Evolutionary conservation across 305 asterid species (phyloP), one percentile per base, ranked within the genome.

Genomic region (Solanum hybrid): DNA sequence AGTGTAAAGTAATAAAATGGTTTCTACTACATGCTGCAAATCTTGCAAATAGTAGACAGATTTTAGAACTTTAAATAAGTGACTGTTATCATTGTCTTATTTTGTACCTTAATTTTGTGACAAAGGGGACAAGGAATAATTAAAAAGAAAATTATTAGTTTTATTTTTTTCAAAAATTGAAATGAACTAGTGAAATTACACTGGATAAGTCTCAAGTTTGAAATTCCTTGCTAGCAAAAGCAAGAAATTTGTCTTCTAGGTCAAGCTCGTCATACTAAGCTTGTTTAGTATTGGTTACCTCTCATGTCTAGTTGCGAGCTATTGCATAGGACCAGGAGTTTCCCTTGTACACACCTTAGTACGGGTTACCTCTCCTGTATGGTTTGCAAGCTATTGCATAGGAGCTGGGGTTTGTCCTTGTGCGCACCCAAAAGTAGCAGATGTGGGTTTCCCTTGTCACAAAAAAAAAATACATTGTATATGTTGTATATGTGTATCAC

Each of bases 381-480:
- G 5, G 10, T 56, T 56, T 56, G 69, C 10, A 3, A 20, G 5
- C 26, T 60, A 7, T 60, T 60, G 26, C 2, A 60, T 17, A 60
- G 5, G 5, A 60, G 26, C 0, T 3, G 1, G 5, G 12, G 2
- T 0, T 51, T 51, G 3, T 5, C n/a, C 22, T 5, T 51, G 22
- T 16, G 24, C 1, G 0, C 66, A 51, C 9, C 26, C 71, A 56
- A 51, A 60, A 0, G 0, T 60, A 60, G 11, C 26, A 22, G 5
- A 8, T 8, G 11, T 0, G 71, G 24, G 2, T 60, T 60, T 60
- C 0, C 71, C 11, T 7, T 20, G 24, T 56, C 69, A 7, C 9
- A 1, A 20, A 60, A 60, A 51, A 56, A 17, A 17, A 24, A 10
- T 24, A 69, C 32, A 11, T n/a, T n/a, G 29, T 26, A 69, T 66